phyloP scores from a whole-genome alignment of 1,284 basidiomycete species.

The Boletus semigastroideus region DNA sequence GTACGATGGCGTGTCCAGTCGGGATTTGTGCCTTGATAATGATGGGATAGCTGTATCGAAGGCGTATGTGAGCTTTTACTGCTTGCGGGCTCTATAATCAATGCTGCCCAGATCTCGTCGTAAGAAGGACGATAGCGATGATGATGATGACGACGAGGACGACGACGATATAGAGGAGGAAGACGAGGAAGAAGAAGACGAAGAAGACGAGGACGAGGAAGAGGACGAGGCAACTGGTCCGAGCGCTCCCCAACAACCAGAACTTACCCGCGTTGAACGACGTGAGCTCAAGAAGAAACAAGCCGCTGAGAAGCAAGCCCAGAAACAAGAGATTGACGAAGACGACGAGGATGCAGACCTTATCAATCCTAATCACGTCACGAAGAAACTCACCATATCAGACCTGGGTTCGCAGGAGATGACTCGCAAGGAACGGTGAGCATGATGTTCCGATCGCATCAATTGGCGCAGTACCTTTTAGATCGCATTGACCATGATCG shows the following conservation, averaged over 20 bases:
- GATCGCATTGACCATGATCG: slow-evolving; percentile 2
- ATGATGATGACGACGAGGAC: not conserved
- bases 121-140: slow-evolving; percentile 6
- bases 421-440: slow-evolving; percentile 68
- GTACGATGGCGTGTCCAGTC: slow-evolving; percentile 38
- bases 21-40: slow-evolving; percentile 57
- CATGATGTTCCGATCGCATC: slow-evolving; percentile 6
- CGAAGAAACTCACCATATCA: slow-evolving; percentile 65
- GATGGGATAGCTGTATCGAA: slow-evolving; percentile 58
- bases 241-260: slow-evolving; percentile 38
- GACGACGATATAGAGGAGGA: slow-evolving; percentile 20
- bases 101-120: slow-evolving; percentile 15
- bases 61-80: slow-evolving; percentile 37
- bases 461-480: not conserved
- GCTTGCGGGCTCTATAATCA: not conserved
- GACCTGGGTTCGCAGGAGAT: slow-evolving; percentile 60
- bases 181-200: slow-evolving; percentile 38
- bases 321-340: slow-evolving; percentile 40
- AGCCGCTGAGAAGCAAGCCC: slow-evolving; percentile 44
- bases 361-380: slow-evolving; percentile 69
- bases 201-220: slow-evolving; percentile 37
- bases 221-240: slow-evolving; percentile 36
- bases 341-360: slow-evolving; percentile 61
- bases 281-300: slow-evolving; percentile 76
- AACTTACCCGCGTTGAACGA: slow-evolving; percentile 63